phyloP scores from a whole-genome alignment of 306 rosid genomes.

The Quercus robur region DNA sequence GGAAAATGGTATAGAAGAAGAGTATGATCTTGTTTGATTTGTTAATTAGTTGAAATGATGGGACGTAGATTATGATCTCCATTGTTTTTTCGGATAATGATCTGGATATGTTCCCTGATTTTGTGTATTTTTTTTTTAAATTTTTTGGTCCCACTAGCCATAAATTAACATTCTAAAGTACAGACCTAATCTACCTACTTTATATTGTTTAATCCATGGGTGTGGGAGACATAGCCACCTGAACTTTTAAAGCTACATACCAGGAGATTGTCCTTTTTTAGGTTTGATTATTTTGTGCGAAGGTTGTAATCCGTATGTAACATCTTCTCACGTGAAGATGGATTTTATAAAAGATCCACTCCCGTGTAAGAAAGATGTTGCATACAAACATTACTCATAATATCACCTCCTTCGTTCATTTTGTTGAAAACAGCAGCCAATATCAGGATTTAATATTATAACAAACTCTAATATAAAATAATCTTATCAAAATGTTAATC shows the following conservation, averaged over 20 bases:
- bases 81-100: not conserved
- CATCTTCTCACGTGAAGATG: too few relatives aligned
- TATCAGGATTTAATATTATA: too few relatives aligned
- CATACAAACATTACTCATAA: too few relatives aligned
- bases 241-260: not conserved
- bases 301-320: too few relatives aligned
- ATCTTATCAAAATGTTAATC: too few relatives aligned
- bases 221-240: not conserved
- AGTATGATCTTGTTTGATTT: not conserved
- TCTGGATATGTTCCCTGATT: not conserved
- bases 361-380: too few relatives aligned
- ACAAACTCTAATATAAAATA: too few relatives aligned
- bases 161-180: not conserved
- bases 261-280: too few relatives aligned
- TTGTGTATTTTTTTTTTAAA: not conserved
- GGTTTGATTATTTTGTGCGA: too few relatives aligned
- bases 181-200: not conserved
- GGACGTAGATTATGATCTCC: not conserved
- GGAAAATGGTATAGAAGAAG: not conserved
- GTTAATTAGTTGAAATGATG: not conserved
- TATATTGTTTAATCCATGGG: not conserved
- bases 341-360: too few relatives aligned
- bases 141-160: slow-evolving; percentile 15
- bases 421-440: too few relatives aligned
- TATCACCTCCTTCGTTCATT: too few relatives aligned